Evolutionary conservation across 495 filamentous ascomycete genomes (phyloP), one percentile per base, ranked within the genome.

Genomic region (Penicillium robsamsonii): DNA sequence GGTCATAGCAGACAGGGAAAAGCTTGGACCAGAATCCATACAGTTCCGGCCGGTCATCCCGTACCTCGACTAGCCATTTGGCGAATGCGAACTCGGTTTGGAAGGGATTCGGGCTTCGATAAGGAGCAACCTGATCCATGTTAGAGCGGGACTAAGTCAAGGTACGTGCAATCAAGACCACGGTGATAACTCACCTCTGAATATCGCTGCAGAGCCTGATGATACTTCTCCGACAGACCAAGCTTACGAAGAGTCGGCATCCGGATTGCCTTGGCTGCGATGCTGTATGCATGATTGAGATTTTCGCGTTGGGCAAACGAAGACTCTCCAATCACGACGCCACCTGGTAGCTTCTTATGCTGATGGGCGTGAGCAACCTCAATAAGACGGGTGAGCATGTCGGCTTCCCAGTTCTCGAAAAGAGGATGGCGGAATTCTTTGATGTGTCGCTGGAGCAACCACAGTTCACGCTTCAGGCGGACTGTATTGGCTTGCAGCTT

Each of bases 361-460:
- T 72, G 66, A 8, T 46, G 56, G 24, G 63, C 57, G 56, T 70
- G 63, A 35, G 69, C 62, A n/a, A 71, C 63, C 37, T 74, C 72
- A 44, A 76, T 65, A 9, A 76, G 63, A 22, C 72, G 71, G 4
- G 74, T 76, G 20, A 76, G 62, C 20, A 63, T 62, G 52, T 76
- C 68, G 13, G 72, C 72, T 53, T 76, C 69, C 70, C 72, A 76
- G 41, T 63, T 71, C 22, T 58, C 57, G 37, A 74, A 62, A 20
- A 68, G 56, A 2, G 74, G 70, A 35, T 61, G 55, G 30, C 68
- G 53, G 46, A 71, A 64, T 2, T 67, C 51, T 17, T 62, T 63
- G 52, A 75, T 25, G 46, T 71, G 69, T 6, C 55, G 66, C 30
- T 70, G 57, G 18, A 76, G 67, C 18, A 61, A 59, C 17, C 55